These are phyloP conservation scores for Candida ipomoeae DNA, from an alignment of 805 yeast genomes.

Conservation along the genomic window DNA sequence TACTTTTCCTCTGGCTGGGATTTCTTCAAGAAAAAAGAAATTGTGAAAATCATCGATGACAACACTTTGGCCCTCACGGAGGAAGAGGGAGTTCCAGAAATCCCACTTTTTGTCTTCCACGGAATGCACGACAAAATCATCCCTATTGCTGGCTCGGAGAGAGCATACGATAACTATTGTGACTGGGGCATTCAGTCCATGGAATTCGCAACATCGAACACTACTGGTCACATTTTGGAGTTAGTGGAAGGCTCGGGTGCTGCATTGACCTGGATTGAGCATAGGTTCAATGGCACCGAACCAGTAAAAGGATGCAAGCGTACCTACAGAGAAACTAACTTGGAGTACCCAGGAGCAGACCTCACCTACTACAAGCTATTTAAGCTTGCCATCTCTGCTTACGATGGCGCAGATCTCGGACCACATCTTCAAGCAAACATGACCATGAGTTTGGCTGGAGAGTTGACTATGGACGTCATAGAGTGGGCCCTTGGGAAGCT, in stretches of 20 bases:
- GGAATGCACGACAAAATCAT: conserved; percentile 22
- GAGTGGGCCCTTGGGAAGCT: conserved; percentile 3
- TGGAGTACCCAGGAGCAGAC: conserved; percentile 10
- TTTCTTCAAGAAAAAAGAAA: conserved; percentile 1
- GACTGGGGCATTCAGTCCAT: conserved; percentile 24
- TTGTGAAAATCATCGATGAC: background rate
- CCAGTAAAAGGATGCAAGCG: conserved; percentile 12
- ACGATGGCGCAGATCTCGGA: conserved; percentile 9
- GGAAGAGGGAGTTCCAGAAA: conserved; percentile 17
- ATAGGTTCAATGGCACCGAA: conserved; percentile 11
- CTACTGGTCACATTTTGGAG: conserved; percentile 28
- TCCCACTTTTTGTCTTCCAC: conserved; percentile 26
- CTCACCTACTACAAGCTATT: conserved; percentile 5
- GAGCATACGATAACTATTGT: conserved; percentile 28
- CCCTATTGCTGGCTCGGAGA: conserved; percentile 18
- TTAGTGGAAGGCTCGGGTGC: conserved; percentile 13
- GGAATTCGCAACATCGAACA: conserved; percentile 25
- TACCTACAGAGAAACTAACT: conserved; percentile 6
- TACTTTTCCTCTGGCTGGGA: conserved; percentile 4
- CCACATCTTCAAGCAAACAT: background rate
- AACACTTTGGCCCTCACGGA: conserved; percentile 8
- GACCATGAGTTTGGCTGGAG: conserved; percentile 2
- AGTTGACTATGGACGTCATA: background rate
- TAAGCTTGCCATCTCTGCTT: conserved; percentile 1
- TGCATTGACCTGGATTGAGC: conserved; percentile 13